Base-by-base conservation (phyloP, 1,139 yeast genomes). In the Geotrichum aggregatum region DNA sequence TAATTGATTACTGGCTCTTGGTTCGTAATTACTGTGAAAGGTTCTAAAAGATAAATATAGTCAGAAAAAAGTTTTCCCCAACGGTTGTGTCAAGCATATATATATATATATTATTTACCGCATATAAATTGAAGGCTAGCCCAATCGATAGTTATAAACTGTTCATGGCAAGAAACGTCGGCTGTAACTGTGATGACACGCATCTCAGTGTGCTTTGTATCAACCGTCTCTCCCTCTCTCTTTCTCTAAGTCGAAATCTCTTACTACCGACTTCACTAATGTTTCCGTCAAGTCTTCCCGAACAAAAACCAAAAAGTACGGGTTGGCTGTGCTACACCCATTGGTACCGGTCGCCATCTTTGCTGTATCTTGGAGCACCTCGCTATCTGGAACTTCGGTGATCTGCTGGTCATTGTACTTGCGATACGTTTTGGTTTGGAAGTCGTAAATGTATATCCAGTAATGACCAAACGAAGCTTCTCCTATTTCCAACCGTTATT, bases 401-500 rank as follows among this genome's bases (percentile, higher is more conserved):
- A 92, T 95, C 13, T 78, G 76, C 64, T 92, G 98, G 70, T 92
- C 98, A 64, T 92, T 92, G 68, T 92, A 92, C 73, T 87, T 91
- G 56, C 97, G 75, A 78, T 82, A 92, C 34, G 85, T 72, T 44
- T 79, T 78, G 16, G 76, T 73, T 57, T 76, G 76, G 8, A 83
- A 80, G 66, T 92, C 98, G 58, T 79, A 80, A 56, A 92, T 91
- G 66, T 91, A 92, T 13, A 91, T 80, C 97, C 98, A 92, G 66
- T 92, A 92, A 68, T 92, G 98, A 2, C 98, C 98, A 64, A 87
- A 91, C 53, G 89, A 82, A 1, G 96, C 98, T 63, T 89, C 95
- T 6, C 98, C 98, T 52, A 24, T 24, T 24, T n/a, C 7, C 5
- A 24, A 24, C 8, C 8, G 28, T 24, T 24, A 24, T 5, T 8